phyloP scores from a whole-genome alignment of 179 eudicot species.

The Spergularia azorica region DNA sequence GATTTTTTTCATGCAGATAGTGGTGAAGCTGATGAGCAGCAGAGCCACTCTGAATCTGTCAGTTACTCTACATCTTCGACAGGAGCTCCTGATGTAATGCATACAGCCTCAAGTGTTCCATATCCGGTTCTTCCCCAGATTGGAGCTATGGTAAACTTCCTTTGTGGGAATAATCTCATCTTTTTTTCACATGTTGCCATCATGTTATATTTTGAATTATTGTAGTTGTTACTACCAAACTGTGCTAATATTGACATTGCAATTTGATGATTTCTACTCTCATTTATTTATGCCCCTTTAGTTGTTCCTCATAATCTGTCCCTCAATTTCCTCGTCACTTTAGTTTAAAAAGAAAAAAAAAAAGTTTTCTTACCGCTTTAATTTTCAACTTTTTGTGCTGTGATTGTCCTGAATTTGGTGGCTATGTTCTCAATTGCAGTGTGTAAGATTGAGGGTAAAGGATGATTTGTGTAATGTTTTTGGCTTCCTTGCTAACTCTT shows the following conservation, averaged over 20 bases:
- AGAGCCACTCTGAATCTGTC: conserved; percentile 40
- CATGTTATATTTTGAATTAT: background rate
- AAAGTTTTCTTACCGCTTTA: too few species aligned
- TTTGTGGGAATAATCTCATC: background rate
- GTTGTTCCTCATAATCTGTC: too few species aligned
- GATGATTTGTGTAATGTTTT: background rate
- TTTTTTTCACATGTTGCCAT: background rate
- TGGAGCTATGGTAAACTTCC: conserved; percentile 45
- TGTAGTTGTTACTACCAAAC: too few species aligned
- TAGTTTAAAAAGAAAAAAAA: too few species aligned
- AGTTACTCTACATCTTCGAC: conserved; percentile 37
- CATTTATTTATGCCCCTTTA: too few species aligned
- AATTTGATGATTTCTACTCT: too few species aligned
- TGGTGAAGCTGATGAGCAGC: conserved; percentile 50
- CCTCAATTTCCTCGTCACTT: too few species aligned
- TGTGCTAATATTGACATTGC: too few species aligned
- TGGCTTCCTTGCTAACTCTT: background rate
- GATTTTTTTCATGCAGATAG: conserved; percentile 36
- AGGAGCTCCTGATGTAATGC: conserved; percentile 38
- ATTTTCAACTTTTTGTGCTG: background rate
- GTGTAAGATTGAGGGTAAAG: background rate
- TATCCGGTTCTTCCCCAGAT: conserved; percentile 40
- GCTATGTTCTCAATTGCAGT: background rate
- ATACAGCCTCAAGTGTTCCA: conserved; percentile 38
- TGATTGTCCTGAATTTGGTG: background rate